These are phyloP conservation scores for Lactarius indigo DNA, from an alignment of 768 basidiomycete genomes.

Conservation along the genomic window DNA sequence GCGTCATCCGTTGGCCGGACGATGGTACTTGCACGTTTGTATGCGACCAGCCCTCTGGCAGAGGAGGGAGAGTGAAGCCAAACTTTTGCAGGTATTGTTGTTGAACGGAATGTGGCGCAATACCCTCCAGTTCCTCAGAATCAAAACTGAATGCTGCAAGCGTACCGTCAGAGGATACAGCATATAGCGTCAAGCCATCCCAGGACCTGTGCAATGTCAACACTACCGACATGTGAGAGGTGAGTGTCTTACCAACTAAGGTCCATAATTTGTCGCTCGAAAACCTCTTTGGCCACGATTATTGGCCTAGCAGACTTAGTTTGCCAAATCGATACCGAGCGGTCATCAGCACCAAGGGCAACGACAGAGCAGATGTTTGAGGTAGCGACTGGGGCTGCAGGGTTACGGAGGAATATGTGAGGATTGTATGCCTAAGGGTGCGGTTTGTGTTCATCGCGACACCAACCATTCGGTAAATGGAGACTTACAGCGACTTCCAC, in stretches of 20 bases:
- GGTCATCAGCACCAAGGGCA: constrained; percentile 90
- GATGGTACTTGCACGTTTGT: constrained; percentile 23
- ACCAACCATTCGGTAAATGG: background rate
- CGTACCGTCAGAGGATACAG: constrained; percentile 94
- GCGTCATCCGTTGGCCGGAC: constrained; percentile 35
- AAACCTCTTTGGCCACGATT: constrained; percentile 91
- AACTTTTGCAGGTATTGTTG: constrained; percentile 80
- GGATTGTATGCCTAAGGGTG: constrained; percentile 81
- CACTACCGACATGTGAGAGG: background rate
- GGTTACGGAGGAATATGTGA: constrained; percentile 84
- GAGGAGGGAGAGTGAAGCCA: constrained; percentile 62
- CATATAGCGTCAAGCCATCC: constrained; percentile 90
- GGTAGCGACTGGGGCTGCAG: constrained; percentile 60
- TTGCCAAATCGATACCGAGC: constrained; percentile 94
- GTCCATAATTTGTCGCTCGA: constrained; percentile 93
- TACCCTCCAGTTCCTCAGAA: constrained; percentile 73
- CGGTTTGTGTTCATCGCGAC: background rate
- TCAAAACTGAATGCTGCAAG: constrained; percentile 87
- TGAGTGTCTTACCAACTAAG: constrained; percentile 72
- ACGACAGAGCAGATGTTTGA: constrained; percentile 88
- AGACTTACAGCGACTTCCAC: constrained; percentile 85
- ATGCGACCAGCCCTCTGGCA: constrained; percentile 73
- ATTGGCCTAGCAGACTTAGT: constrained; percentile 88
- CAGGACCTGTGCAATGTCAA: constrained; percentile 59
- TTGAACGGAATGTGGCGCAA: constrained; percentile 69